Base-by-base conservation (phyloP, 169 alveolate species). In the Cryptosporidium parvum region DNA sequence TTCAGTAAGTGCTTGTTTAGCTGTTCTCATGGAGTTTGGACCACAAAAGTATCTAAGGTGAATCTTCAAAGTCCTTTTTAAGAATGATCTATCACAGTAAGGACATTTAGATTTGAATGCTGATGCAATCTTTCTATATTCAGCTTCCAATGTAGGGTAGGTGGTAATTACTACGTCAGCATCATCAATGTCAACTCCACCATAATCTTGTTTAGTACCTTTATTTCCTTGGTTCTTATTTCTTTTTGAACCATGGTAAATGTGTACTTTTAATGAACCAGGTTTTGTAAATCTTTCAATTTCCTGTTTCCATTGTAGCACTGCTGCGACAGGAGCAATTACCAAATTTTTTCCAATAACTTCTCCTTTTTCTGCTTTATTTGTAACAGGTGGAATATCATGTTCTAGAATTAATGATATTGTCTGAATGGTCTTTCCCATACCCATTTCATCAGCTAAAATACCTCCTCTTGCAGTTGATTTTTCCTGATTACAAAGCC, bases 11-110 rank as follows among this genome's bases (percentile, higher is more conserved):
- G 93, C 86, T 86, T 95, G 97, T 91, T 95, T 95, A 62, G 93
- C 97, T 2, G 97, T 96, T 53, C 96, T 92, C 62, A 85, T 93
- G 8, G 98, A 97, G 33, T 86, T 93, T 4, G 98, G 98, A 0
- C 98, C 98, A 75, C 98, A 96, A 91, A 94, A 95, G 71, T 96
- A 95, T 67, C 86, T 93, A 65, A 93, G 96, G 85, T 96, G 98
- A 48, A 93, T 35, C 23, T 58, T 53, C 45, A 96, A 93, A 86
- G 93, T 95, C 68, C 86, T 93, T 31, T 93, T 95, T 80, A 95
- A 86, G 87, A 86, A 96, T 80, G 94, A 87, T 37, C 97, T 93
- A 5, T 94, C 96, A 75, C 98, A 96, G 93, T 95, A 95, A 91
- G 94, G 96, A 72, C 95, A 94, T 14, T 93, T 67, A 9, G 84